Conservation (phyloP, 1,284 basidiomycete genomes). For the Lentinula novae-zelandiae region DNA sequence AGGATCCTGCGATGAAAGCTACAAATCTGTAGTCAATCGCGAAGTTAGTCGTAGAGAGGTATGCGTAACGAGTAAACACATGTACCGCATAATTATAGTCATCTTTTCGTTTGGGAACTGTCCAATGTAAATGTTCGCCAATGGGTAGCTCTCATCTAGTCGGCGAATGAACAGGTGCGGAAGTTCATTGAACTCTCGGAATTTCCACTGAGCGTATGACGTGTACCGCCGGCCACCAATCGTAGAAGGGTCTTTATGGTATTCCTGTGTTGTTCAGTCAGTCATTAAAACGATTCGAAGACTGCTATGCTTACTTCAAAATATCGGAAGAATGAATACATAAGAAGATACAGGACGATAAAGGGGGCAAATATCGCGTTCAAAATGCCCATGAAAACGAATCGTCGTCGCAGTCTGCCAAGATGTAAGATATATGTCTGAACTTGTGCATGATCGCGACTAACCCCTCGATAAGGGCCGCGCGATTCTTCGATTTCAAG, state of each 20-base stretch:
- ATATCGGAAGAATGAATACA: conserved; percentile 99
- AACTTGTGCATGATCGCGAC: conserved; percentile 24
- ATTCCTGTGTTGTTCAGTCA: conserved; percentile 61
- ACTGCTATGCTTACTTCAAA: conserved; percentile 71
- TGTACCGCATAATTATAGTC: conserved; percentile 83
- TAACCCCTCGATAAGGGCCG: conserved; percentile 80
- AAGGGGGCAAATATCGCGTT: conserved; percentile 96
- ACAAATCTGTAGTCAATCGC: conserved; percentile 63
- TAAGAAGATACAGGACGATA: conserved; percentile 93
- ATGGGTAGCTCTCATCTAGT: conserved; percentile 83
- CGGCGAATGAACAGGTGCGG: conserved; percentile 89
- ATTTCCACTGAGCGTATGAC: conserved; percentile 96
- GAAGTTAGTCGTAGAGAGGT: background rate
- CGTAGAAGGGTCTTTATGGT: conserved; percentile 96
- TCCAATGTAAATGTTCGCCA: conserved; percentile 92
- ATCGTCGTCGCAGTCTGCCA: conserved; percentile 72
- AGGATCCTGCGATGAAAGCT: conserved; percentile 94
- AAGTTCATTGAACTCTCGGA: conserved; percentile 98
- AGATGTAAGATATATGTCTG: background rate
- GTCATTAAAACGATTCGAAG: conserved; percentile 7
- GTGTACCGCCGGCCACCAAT: conserved; percentile 93
- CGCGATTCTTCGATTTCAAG: conserved; percentile 78
- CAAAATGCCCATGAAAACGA: conserved; percentile 94
- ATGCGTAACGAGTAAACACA: background rate
- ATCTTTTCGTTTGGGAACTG: conserved; percentile 97